phyloP scores from a whole-genome alignment of 495 filamentous ascomycete species.

The Talaromyces borbonicus region DNA sequence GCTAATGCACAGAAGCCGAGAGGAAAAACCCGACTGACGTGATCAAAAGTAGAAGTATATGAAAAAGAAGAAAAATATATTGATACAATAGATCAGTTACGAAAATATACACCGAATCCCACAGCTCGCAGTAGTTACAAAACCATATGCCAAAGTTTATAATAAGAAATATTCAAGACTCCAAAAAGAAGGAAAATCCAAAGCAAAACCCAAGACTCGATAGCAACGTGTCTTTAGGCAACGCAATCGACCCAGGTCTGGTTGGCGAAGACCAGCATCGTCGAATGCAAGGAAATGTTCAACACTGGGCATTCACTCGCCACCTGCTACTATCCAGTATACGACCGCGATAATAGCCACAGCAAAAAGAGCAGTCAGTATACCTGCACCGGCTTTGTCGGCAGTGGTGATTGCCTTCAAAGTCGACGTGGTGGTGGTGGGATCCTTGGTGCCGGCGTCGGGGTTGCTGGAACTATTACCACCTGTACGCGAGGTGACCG shows the following conservation, averaged over 20 bases:
- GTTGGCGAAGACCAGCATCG: too few relatives aligned
- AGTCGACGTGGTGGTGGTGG: conserved; percentile 13
- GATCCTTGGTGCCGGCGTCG: conserved; percentile 11
- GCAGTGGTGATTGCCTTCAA: conserved; percentile 29
- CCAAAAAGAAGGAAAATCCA: too few relatives aligned
- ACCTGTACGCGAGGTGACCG: conserved; percentile 12
- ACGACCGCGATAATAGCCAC: conserved; percentile 27
- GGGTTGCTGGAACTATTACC: conserved; percentile 14
- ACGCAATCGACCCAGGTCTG: too few relatives aligned
- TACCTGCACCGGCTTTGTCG: conserved; percentile 50
- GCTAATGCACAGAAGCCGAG: too few relatives aligned
- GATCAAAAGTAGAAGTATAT: too few relatives aligned
- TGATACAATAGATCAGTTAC: background rate
- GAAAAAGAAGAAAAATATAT: too few relatives aligned
- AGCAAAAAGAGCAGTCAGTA: conserved; percentile 44
- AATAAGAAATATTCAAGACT: too few relatives aligned
- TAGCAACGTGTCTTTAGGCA: too few relatives aligned
- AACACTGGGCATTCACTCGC: background rate
- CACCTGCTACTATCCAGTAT: conserved; percentile 16
- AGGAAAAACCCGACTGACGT: too few relatives aligned
- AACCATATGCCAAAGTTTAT: too few relatives aligned
- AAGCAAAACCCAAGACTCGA: too few relatives aligned
- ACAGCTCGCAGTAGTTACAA: background rate
- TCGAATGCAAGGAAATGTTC: background rate
- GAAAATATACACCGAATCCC: background rate